Percentiles rank a stretch among this genome's conserved stretches.
phyloP scores from a whole-genome alignment of 2,329 filamentous ascomycete species.

The Talaromyces sp. region DNA sequence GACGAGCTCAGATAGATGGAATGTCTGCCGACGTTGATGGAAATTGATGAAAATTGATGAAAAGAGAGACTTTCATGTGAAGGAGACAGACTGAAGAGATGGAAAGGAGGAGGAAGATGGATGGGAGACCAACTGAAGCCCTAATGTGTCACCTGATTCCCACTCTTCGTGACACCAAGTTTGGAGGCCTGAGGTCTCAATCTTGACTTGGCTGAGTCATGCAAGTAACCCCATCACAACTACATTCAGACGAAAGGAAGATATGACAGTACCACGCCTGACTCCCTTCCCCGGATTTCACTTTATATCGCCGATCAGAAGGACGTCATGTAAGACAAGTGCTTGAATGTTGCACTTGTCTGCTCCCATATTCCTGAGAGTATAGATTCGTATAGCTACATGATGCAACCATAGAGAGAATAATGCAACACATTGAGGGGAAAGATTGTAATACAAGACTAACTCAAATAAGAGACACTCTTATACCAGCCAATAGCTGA shows the following conservation, averaged over 20 bases:
- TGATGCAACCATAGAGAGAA: neutral
- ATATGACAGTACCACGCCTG: neutral
- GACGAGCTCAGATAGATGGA: neutral
- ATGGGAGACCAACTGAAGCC: neutral
- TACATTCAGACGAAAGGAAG: neutral
- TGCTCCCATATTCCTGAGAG: neutral
- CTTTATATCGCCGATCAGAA: neutral
- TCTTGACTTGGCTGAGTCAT: neutral
- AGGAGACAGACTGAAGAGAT: neutral
- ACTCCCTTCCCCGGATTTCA: neutral
- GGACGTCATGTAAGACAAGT: neutral
- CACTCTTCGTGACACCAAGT: neutral
- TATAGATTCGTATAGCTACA: neutral
- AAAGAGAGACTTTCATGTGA: neutral
- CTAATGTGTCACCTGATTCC: constrained; percentile 5
- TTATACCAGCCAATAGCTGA: neutral
- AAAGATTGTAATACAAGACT: neutral
- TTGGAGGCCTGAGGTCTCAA: neutral
- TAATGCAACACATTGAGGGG: neutral
- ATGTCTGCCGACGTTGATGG: neutral
- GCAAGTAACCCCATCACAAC: neutral
- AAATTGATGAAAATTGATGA: neutral
- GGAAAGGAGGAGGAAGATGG: neutral
- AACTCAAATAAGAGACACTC: neutral
- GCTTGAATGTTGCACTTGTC: neutral